Conservation (phyloP, 768 basidiomycete genomes). For the Boletus pseudo-olivaceus region DNA sequence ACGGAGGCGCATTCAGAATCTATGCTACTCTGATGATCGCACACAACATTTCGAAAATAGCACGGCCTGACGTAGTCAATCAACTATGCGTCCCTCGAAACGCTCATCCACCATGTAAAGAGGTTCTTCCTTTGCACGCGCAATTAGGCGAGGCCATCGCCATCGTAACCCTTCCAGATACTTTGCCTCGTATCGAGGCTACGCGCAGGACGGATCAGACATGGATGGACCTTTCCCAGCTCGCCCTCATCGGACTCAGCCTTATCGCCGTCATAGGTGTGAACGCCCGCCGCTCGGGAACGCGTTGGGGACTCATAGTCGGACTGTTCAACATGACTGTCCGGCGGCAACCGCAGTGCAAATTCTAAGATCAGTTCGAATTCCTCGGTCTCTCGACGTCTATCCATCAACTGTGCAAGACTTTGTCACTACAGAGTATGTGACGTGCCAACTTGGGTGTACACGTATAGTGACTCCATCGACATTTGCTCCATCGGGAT, state of each 20-base stretch:
- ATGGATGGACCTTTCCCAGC: conserved; percentile 20
- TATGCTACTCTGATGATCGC: conserved; percentile 52
- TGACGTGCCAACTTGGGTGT: background rate
- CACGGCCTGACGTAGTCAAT: conserved; percentile 59
- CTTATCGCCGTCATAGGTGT: conserved; percentile 64
- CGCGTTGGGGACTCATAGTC: too few species aligned
- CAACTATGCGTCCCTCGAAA: conserved; percentile 57
- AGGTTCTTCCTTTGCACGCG: conserved; percentile 35
- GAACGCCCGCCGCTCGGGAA: conserved; percentile 54
- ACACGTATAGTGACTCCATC: conserved; percentile 19
- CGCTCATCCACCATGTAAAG: conserved; percentile 39
- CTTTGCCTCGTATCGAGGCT: conserved; percentile 41
- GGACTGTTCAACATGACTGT: conserved; percentile 49
- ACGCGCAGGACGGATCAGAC: conserved; percentile 23
- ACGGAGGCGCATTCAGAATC: too few species aligned
- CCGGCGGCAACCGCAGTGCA: background rate
- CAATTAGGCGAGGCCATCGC: conserved; percentile 41
- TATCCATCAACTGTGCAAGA: conserved; percentile 17
- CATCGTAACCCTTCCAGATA: conserved; percentile 47
- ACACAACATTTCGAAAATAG: conserved; percentile 48
- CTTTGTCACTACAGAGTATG: background rate
- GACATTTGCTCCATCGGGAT: conserved; percentile 48
- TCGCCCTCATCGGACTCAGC: conserved; percentile 37
- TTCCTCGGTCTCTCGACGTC: conserved; percentile 31
- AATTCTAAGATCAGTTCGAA: conserved; percentile 1